Evolutionary conservation across 345 rosid genomes (phyloP), one percentile per base, ranked within the genome.

Genomic region (Pelargonium nanum): DNA sequence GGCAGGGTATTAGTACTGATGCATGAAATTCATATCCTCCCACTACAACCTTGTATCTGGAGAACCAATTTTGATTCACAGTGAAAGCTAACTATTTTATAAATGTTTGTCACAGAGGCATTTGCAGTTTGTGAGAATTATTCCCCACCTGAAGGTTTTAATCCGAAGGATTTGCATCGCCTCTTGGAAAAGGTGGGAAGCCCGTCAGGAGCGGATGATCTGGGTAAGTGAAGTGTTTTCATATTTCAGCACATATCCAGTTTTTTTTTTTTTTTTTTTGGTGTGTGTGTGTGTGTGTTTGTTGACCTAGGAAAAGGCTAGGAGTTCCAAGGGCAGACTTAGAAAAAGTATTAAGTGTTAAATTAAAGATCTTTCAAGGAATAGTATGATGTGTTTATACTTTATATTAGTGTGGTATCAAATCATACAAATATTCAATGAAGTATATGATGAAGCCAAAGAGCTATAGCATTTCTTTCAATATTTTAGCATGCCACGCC

Each of bases 41-140:
- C 56, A 53, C 12, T 19, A 7, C 5, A n/a, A 23, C 23, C 56
- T 53, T 53, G 10, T 17, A 20, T 10, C 21, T 22, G 24, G 12
- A 6, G 1, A 22, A 17, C 16, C 8, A 8, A 22, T 21, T 44
- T 26, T 65, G 24, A 15, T 56, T 44, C 22, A 26, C 16, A 2
- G 22, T n/a, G 25, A 55, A 26, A 45, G 58, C 69, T 68, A 48
- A 70, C 21, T 52, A 52, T 60, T 51, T 53, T 51, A 55, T 56
- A 45, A 24, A 66, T 68, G 61, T 61, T 66, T 56, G 26, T 74
- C 26, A 61, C 79, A 89, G 97, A 93, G 89, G 96, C 99, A 58
- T 93, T 93, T 65, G 95, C 95, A 6, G 92, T 87, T 45, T 93
- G 97, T 50, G 99, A 93, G 63, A 93, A 93, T 68, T 89, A 85